Base-by-base conservation (phyloP, 1,139 yeast species). In the Casaregolazyma suthepensis region DNA sequence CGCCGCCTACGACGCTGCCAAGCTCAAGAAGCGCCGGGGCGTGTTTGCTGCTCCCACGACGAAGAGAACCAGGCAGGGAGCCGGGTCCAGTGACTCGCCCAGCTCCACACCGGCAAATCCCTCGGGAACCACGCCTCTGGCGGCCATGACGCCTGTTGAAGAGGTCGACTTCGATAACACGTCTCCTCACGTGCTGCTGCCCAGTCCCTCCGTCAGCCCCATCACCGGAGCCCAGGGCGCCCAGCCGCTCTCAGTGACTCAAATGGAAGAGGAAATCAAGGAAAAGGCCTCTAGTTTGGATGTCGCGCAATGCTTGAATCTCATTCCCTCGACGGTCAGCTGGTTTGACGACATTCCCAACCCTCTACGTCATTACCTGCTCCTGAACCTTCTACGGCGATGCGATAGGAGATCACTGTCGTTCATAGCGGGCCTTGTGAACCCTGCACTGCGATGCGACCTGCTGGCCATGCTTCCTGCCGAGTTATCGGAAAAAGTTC, bases 401-500 rank as follows among this genome's bases (percentile, higher is more conserved):
- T 77, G 87, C 52, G 81, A 85, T 61, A 76, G 96, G 54, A 71
- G 81, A 13, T 79, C 90, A 4, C 74, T 93, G 49, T 85, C 94
- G 52, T 78, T 87, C 38, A 71, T 93, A 53, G 78, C 81, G 42
- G 79, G 81, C 19, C 65, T 81, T 10, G 76, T 93, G 19, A 77
- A 79, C 50, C 74, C 75, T 40, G 79, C 85, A 18, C 76, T 93
- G 63, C 80, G 81, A 60, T 78, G 94, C 60, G 98, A 93, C 65
- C 71, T 93, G 46, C 68, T 93, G 13, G 70, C 82, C 20, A 74
- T 78, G 53, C 71, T 93, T 23, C 99, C 99, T 0, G 66, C 80
- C 2, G 98, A 93, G 66, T 75, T 93, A n/a, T 71, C 90, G 1
- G 74, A 80, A 61, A 78, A 82, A 51, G 81, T 93, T n/a, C 73